phyloP scores from a whole-genome alignment of 371 early-diverging fungal species.

The Mucor mucedo region DNA sequence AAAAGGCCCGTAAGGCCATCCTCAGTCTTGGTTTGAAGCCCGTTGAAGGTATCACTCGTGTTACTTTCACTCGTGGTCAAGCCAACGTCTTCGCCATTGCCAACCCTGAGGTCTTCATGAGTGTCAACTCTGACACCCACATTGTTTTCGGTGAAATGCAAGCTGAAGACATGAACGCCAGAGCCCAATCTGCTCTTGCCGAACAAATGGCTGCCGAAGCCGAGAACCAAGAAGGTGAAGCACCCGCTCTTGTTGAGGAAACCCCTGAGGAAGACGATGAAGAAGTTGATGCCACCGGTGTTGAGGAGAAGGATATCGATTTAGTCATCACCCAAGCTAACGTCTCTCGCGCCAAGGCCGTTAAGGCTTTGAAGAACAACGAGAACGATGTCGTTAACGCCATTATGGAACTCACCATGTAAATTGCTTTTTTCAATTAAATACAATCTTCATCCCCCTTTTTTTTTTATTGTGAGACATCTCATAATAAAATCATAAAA shows the following conservation, averaged over 20 bases:
- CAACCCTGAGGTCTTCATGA: conserved; percentile 94
- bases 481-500: no score
- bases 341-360: conserved; percentile 87
- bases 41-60: conserved; percentile 87
- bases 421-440: conserved; percentile 10
- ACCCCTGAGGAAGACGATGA: conserved; percentile 64
- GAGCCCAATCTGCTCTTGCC: conserved; percentile 75
- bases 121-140: conserved; percentile 88
- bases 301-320: conserved; percentile 92
- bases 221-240: conserved; percentile 47
- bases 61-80: conserved; percentile 88
- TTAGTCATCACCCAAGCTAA: conserved; percentile 92
- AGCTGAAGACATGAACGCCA: conserved; percentile 83
- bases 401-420: conserved; percentile 81
- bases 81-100: conserved; percentile 87
- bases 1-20: conserved; percentile 97
- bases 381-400: conserved; percentile 95
- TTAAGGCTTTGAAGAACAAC: conserved; percentile 89
- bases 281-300: conserved; percentile 73
- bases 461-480: no score
- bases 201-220: conserved; percentile 64
- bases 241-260: conserved; percentile 50
- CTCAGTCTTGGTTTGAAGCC: conserved; percentile 90
- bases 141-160: conserved; percentile 96
- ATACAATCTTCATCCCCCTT: background rate